Evolutionary conservation across 192 early-diverging fungal genomes (phyloP), one percentile per base, ranked within the genome.

Genomic region (Fimicolochytrium jonesii): DNA sequence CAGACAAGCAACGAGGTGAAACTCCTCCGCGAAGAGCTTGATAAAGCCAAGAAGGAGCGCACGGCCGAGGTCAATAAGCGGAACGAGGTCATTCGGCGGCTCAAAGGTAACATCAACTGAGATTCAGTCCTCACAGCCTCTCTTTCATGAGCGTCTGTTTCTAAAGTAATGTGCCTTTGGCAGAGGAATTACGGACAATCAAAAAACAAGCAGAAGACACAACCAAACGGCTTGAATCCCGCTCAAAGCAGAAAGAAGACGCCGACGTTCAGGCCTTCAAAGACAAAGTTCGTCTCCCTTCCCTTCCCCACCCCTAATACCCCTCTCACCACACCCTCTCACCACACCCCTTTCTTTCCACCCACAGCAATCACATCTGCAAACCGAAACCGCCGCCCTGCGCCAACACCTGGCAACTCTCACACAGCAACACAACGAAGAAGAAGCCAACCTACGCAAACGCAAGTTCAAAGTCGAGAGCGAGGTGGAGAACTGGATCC

Each of bases 401-500:
- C 61, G 48, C 23, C 51, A 52, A 15, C 45, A 77, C 9, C 53
- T 78, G 23, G 53, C 55, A 34, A 65, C 70, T 3, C 39, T 56
- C 46, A 37, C 61, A 20, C 58, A 59, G 35, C 60, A 48, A 20
- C 57, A 84, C 55, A 64, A 76, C 10, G 82, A 83, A 47, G 80
- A 83, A 56, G 82, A 84, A 60, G 77, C 78, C 10, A 18, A 58
- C 25, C 54, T 80, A 11, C 68, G 82, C 20, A 84, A 84, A 49
- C 78, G 74, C 41, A 81, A 80, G 55, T 80, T 78, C 61, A 84
- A 84, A 47, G 71, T 83, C 18, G 80, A 84, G 59, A 63, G 62
- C 10, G 82, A 84, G 59, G 82, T 84, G 13, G 82, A 84, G 59
- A 84, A 84, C 47, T 84, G 82, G 82, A 84, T 84, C 56, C 81